phyloP scores from a whole-genome alignment of 1,284 basidiomycete species.

The Hemileia vastatrix region DNA sequence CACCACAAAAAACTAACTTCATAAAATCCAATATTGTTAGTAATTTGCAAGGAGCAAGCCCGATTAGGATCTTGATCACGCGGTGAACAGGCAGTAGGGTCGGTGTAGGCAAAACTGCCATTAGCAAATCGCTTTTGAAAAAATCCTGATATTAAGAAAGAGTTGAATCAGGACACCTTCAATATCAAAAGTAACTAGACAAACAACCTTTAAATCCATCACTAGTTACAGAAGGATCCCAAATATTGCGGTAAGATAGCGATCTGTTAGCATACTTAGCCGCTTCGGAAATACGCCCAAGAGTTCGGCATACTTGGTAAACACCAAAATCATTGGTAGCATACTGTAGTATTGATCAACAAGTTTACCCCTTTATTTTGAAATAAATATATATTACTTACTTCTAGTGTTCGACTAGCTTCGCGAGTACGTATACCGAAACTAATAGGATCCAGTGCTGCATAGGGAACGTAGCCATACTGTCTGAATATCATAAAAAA shows the following conservation, averaged over 20 bases:
- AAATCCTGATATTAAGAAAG: background rate
- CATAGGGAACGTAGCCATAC: background rate
- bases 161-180: too few relatives aligned
- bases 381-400: background rate
- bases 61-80: background rate
- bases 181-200: too few relatives aligned
- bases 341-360: background rate
- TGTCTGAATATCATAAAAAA: background rate
- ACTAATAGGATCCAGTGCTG: background rate
- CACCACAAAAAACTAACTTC: background rate
- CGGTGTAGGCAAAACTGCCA: background rate
- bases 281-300: background rate
- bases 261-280: slow-evolving; percentile 51
- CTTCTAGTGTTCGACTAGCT: background rate
- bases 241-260: slow-evolving; percentile 53
- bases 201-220: slow-evolving; percentile 51
- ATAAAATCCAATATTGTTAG: background rate
- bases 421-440: background rate
- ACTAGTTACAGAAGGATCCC: slow-evolving; percentile 52
- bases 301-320: background rate
- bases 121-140: background rate
- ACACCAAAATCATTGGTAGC: background rate
- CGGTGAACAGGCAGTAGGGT: background rate
- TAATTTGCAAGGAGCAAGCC: background rate
- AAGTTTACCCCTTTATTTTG: slow-evolving; percentile 48